phyloP scores from a whole-genome alignment of 225 moss, liverwort and hornwort species.

The Polytrichum commune region DNA sequence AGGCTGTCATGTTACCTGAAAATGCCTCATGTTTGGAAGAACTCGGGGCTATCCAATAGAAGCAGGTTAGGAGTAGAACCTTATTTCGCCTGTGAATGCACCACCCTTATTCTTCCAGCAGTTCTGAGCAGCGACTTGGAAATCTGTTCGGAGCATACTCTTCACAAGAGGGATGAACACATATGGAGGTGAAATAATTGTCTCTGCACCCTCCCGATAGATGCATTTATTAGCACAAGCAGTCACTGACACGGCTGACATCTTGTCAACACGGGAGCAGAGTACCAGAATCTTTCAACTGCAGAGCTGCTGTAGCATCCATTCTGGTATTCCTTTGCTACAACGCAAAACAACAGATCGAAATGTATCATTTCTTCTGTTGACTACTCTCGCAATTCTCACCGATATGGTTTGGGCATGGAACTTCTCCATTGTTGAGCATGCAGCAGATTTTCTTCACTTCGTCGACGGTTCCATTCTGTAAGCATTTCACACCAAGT shows the following conservation, averaged over 20 bases:
- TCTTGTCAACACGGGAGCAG: not conserved
- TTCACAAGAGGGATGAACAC: conserved; percentile 70
- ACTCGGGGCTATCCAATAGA: too few relatives aligned
- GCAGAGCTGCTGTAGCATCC: not conserved
- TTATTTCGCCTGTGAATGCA: conserved; percentile 96
- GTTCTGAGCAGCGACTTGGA: conserved; percentile 85
- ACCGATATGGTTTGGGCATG: conserved; percentile 92
- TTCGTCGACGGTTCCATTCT: conserved; percentile 89
- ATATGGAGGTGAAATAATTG: conserved; percentile 76
- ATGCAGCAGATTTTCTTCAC: conserved; percentile 62
- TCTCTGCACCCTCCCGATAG: conserved; percentile 43
- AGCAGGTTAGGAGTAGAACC: conserved; percentile 38
- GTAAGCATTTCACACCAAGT: conserved; percentile 3
- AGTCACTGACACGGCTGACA: not conserved
- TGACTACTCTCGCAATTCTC: not conserved
- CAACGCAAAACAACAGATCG: too few relatives aligned
- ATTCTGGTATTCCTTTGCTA: too few relatives aligned
- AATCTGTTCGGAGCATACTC: conserved; percentile 71
- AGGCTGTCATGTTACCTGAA: too few relatives aligned
- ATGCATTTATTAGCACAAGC: not conserved
- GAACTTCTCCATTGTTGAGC: conserved; percentile 85
- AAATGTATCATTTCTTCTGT: too few relatives aligned
- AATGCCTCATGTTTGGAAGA: too few relatives aligned
- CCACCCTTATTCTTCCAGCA: conserved; percentile 86
- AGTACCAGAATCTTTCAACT: not conserved